Evolutionary conservation across 805 yeast species (phyloP).

Genomic region (Myxozyma udenii): DNA sequence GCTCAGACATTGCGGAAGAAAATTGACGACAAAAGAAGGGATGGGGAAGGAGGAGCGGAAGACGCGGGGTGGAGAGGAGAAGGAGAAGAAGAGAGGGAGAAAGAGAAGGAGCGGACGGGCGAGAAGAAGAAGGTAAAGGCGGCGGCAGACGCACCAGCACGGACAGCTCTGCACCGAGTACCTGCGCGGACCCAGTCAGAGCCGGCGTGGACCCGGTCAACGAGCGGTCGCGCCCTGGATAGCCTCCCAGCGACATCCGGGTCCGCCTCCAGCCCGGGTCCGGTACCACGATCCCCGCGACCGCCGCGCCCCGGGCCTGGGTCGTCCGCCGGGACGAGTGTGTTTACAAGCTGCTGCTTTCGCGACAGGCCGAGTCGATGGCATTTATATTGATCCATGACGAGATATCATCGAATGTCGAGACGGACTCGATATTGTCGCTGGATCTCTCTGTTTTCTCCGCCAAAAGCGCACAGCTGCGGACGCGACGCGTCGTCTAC

Average conservation of each 20-base stretch:
- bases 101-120: not conserved
- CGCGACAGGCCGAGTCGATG: too few species aligned
- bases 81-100: constrained; percentile 3
- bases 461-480: too few species aligned
- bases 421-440: too few species aligned
- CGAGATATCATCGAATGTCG: too few species aligned
- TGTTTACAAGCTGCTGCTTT: too few species aligned
- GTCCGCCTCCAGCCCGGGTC: not conserved
- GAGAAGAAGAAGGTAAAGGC: constrained; percentile 1
- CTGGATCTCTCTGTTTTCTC: too few species aligned
- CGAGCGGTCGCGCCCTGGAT: not conserved
- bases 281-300: too few species aligned
- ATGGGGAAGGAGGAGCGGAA: constrained; percentile 2
- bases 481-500: too few species aligned
- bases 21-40: not conserved
- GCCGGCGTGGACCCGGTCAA: not conserved
- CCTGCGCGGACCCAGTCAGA: too few species aligned
- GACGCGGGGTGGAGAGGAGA: constrained; percentile 2
- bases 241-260: not conserved
- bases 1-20: constrained; percentile 23
- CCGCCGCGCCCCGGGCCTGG: too few species aligned
- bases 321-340: too few species aligned
- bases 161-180: constrained; percentile 24
- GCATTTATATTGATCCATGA: too few species aligned
- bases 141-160: constrained; percentile 1